Evolutionary conservation across 345 rosid species (phyloP).

Genomic region (Luvunga scandens): DNA sequence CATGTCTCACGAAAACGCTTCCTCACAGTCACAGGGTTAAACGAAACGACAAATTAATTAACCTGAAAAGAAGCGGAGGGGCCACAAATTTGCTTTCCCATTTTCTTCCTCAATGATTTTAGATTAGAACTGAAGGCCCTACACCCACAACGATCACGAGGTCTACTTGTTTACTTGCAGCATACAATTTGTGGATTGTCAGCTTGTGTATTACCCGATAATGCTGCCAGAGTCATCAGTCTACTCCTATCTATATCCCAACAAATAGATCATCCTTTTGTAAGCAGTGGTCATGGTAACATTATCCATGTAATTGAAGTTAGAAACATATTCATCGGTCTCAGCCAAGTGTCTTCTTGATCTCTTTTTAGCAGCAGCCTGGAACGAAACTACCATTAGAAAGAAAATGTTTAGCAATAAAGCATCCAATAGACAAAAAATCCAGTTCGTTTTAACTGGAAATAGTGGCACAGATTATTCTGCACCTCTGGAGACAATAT

Average conservation of each 20-base stretch:
- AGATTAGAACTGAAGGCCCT: no score
- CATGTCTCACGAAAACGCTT: background rate
- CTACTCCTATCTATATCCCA: background rate
- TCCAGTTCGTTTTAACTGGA: conserved; percentile 58
- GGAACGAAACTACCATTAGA: conserved; percentile 10
- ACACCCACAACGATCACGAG: conserved; percentile 17
- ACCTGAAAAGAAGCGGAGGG: background rate
- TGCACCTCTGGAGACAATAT: conserved; percentile 92
- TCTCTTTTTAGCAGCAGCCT: conserved; percentile 92
- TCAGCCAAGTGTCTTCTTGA: conserved; percentile 82
- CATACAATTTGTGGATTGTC: background rate
- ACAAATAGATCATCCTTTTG: conserved; percentile 46
- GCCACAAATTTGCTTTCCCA: background rate
- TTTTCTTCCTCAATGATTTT: conserved; percentile 1
- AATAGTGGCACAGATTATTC: conserved; percentile 75
- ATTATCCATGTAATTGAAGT: conserved; percentile 53
- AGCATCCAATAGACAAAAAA: background rate
- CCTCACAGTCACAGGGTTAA: background rate
- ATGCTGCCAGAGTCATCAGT: background rate
- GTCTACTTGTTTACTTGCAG: background rate
- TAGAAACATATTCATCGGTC: conserved; percentile 84
- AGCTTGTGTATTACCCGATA: background rate
- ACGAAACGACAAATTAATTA: background rate
- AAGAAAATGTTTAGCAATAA: background rate
- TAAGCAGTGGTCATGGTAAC: conserved; percentile 77